Base-by-base conservation (phyloP, 345 rosid species). In the Boechera retrofracta region DNA sequence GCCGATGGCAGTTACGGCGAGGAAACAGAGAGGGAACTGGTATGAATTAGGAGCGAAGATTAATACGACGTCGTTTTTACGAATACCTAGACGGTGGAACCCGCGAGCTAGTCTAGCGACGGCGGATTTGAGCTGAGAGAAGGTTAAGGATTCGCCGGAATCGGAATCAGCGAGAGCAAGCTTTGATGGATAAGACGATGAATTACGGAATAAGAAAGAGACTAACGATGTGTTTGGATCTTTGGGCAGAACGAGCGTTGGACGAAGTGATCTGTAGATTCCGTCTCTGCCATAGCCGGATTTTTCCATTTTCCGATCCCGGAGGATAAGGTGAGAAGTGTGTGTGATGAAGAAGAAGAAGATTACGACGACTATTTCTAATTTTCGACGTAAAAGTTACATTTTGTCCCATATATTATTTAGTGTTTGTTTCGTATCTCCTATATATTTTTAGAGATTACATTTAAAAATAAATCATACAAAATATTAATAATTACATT, bases 271-370 rank as follows among this genome's bases (percentile, higher is more conserved):
- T 71, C 97, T 76, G 90, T 81, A 92, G 5, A 94, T 84, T 0
- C 94, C 90, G 77, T 94, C 96, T 48, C 92, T 85, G 52, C 98
- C 95, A 21, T 85, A 94, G 51, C 98, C 94, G 71, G 96, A 92
- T 82, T 73, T 92, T 83, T 90, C 97, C 98, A 92, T 51, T 2
- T 90, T 1, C 35, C 53, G 82, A 57, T 29, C 2, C 13, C 5
- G 7, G 36, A 55, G 41, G 72, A 56, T 64, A 41, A 56, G 33
- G 42, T 35, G 26, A 26, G 33, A 13, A 6, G 21, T 29, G 33
- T 16, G 21, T 16, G 45, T 44, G 58, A 65, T 1, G 58, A 49
- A 60, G 61, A 70, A 4, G 39, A 64, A 47, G 62, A 70, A 2
- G 32, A 65, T 9, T 35, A 41, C 21, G 48, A 56, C 16, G n/a